Evolutionary conservation across 2,329 filamentous ascomycete genomes (phyloP).

Genomic region (Verticillium isaacii): DNA sequence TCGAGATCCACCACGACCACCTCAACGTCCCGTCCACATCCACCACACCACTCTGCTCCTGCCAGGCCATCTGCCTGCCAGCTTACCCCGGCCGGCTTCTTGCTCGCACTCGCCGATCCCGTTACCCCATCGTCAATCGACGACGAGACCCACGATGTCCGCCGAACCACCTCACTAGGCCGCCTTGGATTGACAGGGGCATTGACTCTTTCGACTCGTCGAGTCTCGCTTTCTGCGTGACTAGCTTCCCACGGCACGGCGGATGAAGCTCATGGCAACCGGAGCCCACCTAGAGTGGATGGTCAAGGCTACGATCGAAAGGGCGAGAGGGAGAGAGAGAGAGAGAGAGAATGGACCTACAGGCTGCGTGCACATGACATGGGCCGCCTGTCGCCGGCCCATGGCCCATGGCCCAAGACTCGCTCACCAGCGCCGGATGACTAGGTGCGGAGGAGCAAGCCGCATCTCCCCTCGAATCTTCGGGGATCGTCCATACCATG

Average conservation of each 20-base stretch:
- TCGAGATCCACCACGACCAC: neutral
- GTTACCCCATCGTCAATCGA: neutral
- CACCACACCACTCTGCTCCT: neutral
- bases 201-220: neutral
- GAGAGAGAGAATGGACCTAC: neutral
- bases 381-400: neutral
- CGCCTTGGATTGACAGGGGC: neutral
- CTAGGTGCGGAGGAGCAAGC: neutral
- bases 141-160: neutral
- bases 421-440: neutral
- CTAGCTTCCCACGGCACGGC: neutral
- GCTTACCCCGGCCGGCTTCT: neutral
- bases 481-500: neutral
- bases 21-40: neutral
- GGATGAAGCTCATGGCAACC: neutral
- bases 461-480: neutral
- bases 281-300: neutral
- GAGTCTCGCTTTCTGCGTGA: neutral
- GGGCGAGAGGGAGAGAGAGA: too few species aligned
- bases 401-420: neutral
- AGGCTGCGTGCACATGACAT: neutral
- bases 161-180: neutral
- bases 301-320: neutral
- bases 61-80: neutral
- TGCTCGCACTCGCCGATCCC: neutral